A percentile compares a stretch with the other conserved stretches of the same genome.
phyloP scores from a whole-genome alignment of 1,284 basidiomycete genomes.

The Boletus semigastroideus region DNA sequence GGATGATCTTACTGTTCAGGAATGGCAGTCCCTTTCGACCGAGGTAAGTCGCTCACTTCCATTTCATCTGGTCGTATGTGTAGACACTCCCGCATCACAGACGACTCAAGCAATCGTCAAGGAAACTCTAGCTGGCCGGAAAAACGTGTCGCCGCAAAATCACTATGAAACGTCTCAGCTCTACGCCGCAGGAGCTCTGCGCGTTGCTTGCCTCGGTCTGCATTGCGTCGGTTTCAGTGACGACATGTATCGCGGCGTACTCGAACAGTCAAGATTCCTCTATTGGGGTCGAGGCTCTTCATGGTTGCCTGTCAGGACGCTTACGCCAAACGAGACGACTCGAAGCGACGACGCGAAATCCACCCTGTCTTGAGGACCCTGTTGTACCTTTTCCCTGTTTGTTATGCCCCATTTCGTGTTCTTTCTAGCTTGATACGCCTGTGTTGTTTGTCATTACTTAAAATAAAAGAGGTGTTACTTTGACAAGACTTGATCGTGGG shows the following conservation, averaged over 20 bases:
- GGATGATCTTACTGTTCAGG: conserved; percentile 59
- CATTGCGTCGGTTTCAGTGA: conserved; percentile 74
- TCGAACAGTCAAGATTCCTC: conserved; percentile 54
- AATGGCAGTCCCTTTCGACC: conserved; percentile 63
- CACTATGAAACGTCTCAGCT: conserved; percentile 69
- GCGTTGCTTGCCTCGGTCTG: conserved; percentile 66
- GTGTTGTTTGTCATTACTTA: conserved; percentile 5
- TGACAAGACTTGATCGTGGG: neutral
- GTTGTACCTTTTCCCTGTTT: neutral
- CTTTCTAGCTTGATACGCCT: neutral
- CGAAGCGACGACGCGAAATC: conserved; percentile 12
- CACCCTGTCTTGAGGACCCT: conserved; percentile 11
- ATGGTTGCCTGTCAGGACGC: conserved; percentile 16
- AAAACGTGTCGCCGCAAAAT: conserved; percentile 74
- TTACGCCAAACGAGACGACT: conserved; percentile 13
- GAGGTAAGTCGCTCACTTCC: conserved; percentile 45
- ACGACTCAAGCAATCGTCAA: conserved; percentile 62
- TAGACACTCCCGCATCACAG: conserved; percentile 35
- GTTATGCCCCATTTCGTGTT: neutral
- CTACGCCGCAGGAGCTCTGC: conserved; percentile 67
- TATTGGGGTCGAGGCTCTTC: conserved; percentile 39
- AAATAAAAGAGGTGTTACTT: no score
- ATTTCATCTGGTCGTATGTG: conserved; percentile 2
- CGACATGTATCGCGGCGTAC: conserved; percentile 54
- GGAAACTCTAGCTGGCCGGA: conserved; percentile 66